phyloP scores from a whole-genome alignment of 768 basidiomycete genomes.

The Auricularia cornea region DNA sequence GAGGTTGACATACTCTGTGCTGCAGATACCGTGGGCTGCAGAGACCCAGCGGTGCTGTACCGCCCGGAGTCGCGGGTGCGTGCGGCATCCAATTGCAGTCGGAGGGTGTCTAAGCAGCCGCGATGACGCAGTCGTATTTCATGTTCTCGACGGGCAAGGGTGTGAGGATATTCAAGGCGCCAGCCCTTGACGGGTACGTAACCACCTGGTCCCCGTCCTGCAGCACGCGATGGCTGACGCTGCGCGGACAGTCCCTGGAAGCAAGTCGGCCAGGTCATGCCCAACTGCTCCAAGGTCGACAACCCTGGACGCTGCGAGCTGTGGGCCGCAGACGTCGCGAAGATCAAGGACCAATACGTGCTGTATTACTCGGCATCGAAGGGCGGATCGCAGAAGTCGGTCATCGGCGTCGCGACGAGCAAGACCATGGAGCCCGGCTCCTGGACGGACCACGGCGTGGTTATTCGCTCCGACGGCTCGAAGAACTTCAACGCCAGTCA shows the following conservation, averaged over 20 bases:
- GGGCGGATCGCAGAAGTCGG: background rate
- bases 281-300: background rate
- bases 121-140: background rate
- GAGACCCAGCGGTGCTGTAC: background rate
- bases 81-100: background rate
- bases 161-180: background rate
- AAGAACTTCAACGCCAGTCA: background rate
- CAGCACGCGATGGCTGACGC: background rate
- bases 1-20: too few relatives aligned
- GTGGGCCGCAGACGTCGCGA: background rate
- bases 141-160: background rate
- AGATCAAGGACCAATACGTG: background rate
- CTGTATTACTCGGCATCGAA: background rate
- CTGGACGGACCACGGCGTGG: background rate
- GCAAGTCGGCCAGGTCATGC: background rate
- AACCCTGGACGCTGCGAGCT: background rate
- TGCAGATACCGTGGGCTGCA: background rate
- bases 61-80: background rate
- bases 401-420: background rate
- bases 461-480: background rate
- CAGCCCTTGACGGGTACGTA: background rate
- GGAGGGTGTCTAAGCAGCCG: too few relatives aligned
- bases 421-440: background rate
- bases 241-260: background rate
- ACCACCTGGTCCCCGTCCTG: too few relatives aligned